Conservation (phyloP, 768 basidiomycete genomes). For the Amanita molliuscula region DNA sequence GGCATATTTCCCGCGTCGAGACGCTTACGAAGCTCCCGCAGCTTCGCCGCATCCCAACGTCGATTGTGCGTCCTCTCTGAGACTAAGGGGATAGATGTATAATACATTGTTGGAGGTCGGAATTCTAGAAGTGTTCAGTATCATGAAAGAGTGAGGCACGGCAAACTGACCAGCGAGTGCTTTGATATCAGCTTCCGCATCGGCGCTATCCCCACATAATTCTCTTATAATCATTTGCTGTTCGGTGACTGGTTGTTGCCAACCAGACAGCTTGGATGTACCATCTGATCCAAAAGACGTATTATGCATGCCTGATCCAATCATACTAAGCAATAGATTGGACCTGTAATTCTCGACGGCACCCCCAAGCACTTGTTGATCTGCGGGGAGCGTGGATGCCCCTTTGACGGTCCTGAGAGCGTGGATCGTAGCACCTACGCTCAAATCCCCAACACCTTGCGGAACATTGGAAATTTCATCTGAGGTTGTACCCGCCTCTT, state of each 20-base stretch:
- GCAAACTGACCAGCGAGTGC: slow-evolving; percentile 67
- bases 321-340: slow-evolving; percentile 84
- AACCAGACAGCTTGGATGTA: slow-evolving; percentile 50
- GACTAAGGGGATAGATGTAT: slow-evolving; percentile 87
- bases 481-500: slow-evolving; percentile 45
- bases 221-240: slow-evolving; percentile 97
- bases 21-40: slow-evolving; percentile 90
- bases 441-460: slow-evolving; percentile 76
- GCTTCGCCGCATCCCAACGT: slow-evolving; percentile 87
- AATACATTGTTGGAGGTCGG: slow-evolving; percentile 91
- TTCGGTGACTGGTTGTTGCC: slow-evolving; percentile 73
- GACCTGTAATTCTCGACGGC: slow-evolving; percentile 92
- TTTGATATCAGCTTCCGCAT: slow-evolving; percentile 79
- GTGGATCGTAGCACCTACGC: slow-evolving; percentile 82
- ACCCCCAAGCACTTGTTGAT: slow-evolving; percentile 88
- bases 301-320: slow-evolving; percentile 63
- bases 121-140: slow-evolving; percentile 47
- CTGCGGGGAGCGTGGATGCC: slow-evolving; percentile 84
- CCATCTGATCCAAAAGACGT: slow-evolving; percentile 46
- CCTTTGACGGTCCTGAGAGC: slow-evolving; percentile 84
- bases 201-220: slow-evolving; percentile 63
- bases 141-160: slow-evolving; percentile 2
- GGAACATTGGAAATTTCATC: slow-evolving; percentile 60
- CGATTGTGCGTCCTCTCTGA: slow-evolving; percentile 78
- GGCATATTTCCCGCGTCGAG: slow-evolving; percentile 85